Base-by-base conservation (phyloP, 352 stramenopile species). In the Phytophthora sansomeana region DNA sequence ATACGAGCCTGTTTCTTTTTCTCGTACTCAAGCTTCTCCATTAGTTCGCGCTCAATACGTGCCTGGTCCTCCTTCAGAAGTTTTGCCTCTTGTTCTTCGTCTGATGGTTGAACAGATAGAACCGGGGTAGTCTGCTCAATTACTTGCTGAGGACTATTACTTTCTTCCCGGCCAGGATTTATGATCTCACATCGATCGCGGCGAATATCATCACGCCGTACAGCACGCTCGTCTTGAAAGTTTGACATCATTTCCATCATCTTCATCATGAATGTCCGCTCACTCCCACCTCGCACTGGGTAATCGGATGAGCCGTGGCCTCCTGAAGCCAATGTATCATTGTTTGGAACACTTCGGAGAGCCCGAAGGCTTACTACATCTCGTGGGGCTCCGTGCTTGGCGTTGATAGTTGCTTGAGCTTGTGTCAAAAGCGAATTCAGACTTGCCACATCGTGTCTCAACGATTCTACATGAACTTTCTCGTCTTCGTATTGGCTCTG, bases 401-500 rank as follows among this genome's bases (percentile, higher is more conserved):
- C 65, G 38, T 63, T 83, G 14, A 89, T 82, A 2, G 75, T 78
- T 0, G 74, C 71, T 61, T 90, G 82, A 7, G 83, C 75, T 74
- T 91, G 83, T 7, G 66, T 78, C 17, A 93, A 55, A n/a, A 92
- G 63, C 1, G 81, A 69, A 17, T 83, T 90, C 21, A 95, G 65
- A 50, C 67, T 91, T 0, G 61, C 58, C 5, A 93, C 81, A 54
- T 95, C 83, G 38, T 92, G 83, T 0, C 85, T 78, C 17, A 93
- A 49, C 1, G 83, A 78, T 44, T 89, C 79, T 0, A 91, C 82
- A 29, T 93, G 85, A 0, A 92, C 55, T 30, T 85, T 85, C 56
- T 95, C 87, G 48, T 94, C 87, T 50, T 95, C 87, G 39, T 83
- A 89, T 60, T 94, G 85, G 3, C 61, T 85, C 32, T 87, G 80